Percentiles rank a stretch among this genome's conserved stretches.
phyloP scores from a whole-genome alignment of 352 stramenopile species.

The Phytopythium delawarense region DNA sequence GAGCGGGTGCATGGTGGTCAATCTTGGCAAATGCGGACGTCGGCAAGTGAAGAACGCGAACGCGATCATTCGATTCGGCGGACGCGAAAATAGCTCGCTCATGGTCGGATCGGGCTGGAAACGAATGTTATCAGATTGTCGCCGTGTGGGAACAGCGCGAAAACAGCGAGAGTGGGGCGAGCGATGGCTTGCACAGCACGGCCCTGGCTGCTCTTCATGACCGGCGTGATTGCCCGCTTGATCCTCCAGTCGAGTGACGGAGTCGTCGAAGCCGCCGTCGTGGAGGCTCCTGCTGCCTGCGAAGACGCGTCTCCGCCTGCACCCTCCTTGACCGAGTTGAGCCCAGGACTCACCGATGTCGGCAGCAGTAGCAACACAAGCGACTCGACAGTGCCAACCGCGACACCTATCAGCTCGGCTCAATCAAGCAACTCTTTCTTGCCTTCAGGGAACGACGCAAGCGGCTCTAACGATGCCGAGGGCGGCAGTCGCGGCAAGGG shows the following conservation, averaged over 20 bases:
- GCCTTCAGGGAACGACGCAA: background rate
- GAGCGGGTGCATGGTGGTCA: too few species aligned
- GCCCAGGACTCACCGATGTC: background rate
- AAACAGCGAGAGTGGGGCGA: too few species aligned
- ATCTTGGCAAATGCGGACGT: too few species aligned
- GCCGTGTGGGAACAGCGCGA: too few species aligned
- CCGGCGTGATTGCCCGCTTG: background rate
- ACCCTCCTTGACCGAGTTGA: background rate
- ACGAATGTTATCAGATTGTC: too few species aligned
- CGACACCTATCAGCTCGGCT: background rate
- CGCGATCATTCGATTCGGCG: too few species aligned
- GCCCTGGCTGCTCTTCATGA: background rate
- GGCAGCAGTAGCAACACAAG: background rate
- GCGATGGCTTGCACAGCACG: too few species aligned
- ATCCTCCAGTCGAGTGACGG: background rate
- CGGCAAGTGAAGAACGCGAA: too few species aligned
- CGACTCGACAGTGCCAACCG: background rate
- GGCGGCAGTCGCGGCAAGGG: background rate
- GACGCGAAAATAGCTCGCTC: too few species aligned
- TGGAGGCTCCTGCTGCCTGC: background rate
- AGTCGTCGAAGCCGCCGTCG: background rate
- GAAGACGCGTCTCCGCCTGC: background rate
- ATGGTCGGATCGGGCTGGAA: too few species aligned
- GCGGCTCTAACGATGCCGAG: background rate
- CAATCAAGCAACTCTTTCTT: background rate